Base-by-base conservation (phyloP, 2,329 filamentous ascomycete species). In the Claviceps fusiformis region DNA sequence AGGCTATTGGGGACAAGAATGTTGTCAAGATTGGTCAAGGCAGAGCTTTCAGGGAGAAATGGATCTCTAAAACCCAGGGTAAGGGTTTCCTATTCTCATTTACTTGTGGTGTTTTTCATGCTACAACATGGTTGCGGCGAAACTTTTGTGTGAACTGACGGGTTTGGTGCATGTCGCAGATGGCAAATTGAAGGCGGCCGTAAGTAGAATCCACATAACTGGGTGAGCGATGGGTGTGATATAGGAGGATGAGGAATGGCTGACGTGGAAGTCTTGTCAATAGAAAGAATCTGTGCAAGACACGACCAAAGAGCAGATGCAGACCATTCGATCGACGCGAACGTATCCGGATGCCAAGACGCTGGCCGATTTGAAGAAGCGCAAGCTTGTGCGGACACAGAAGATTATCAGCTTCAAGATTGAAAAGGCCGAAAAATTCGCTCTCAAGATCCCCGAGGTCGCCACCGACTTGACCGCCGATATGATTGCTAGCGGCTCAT, bases 381-480 rank as follows among this genome's bases (percentile, higher is more conserved):
- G 92, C 66, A 97, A 96, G 74, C 80, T 98, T 52, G 78, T 96
- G 60, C 85, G 80, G 61, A 76, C 89, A 65, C 83, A 89, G 62
- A 97, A 96, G 75, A 81, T 88, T 56, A 86, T 95, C 63, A 83
- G 76, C 68, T 98, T 93, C 79, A 86, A 81, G 62, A 83, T 95
- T 57, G 75, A 75, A 57, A 96, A 96, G 75, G 93, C 90, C 0
- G 73, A 83, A 58, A 95, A 95, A 70, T 98, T 90, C 68, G 88
- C 90, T 47, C 81, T 87, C 51, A 86, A 95, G 71, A 87, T 97
- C 60, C 79, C 86, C 49, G 89, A 95, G 71, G 91, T 97, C 74
- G 89, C 95, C 72, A 96, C 93, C 47, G 93, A 98, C 68, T 75
- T 98, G 66, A 97, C 93, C 11, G 86, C 84, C 53, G 93, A 98